Evolutionary conservation across 2,329 filamentous ascomycete species (phyloP), one percentile per base, ranked within the genome.

Genomic region (Talaromyces sp.): DNA sequence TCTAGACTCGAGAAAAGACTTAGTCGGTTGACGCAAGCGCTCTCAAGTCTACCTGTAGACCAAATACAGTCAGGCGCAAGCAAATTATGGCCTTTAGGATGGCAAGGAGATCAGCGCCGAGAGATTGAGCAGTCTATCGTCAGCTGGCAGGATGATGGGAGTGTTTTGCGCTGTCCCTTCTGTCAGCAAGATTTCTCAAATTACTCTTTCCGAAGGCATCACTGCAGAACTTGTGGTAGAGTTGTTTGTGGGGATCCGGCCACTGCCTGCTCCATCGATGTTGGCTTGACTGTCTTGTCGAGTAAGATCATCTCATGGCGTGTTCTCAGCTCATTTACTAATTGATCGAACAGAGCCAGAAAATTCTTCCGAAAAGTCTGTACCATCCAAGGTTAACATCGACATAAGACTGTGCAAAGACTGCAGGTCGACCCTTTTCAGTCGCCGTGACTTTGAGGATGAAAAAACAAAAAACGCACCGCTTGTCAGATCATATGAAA

Each of bases 111-210:
- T 65, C 86, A 89, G 56, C 85, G 92, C 56, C 95, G 96, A 72
- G 73, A 85, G 14, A 79, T 98, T 4, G 95, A 99, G 73, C 95
- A 99, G 72, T 92, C 90, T 0, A 86, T 99, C 7, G 93, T 99
- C 16, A 89, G 89, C 0, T 99, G 95, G 95, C 91, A 99, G 75
- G 93, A 98, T 58, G 95, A 99, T 74, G 83, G 88, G 0, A 85
- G 82, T 34, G 92, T 99, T 5, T 65, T 82, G 1, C 87, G 88
- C 65, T 99, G 95, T 72, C 95, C 95, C 0, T 96, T 96, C 71
- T 99, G 95, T 70, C 91, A 96, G 71, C 95, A 99, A 70, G 92
- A 96, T 61, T 99, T 99, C 75, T 89, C 92, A 0, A 89, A 88
- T 14, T 98, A 96, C 84, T 90, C 92, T 1, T 96, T 98, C 70